phyloP scores from a whole-genome alignment of 1,284 basidiomycete genomes.

The Neolentinus lepideus region DNA sequence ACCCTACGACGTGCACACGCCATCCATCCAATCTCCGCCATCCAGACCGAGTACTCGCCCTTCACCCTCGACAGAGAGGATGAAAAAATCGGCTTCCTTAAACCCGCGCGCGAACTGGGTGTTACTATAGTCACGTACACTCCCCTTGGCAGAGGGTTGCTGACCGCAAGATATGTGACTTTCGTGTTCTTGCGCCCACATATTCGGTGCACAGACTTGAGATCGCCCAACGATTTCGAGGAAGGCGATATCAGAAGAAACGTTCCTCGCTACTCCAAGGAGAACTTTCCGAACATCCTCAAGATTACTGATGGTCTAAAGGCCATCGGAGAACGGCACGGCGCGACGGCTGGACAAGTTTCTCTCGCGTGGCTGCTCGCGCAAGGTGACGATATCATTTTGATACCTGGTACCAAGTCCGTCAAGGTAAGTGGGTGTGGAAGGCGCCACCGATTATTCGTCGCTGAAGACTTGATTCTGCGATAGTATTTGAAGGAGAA shows the following conservation, averaged over 20 bases:
- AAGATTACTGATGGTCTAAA: slow-evolving; percentile 29
- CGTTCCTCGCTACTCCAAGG: slow-evolving; percentile 27
- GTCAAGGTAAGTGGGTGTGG: slow-evolving; percentile 10
- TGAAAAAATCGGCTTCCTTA: slow-evolving; percentile 36
- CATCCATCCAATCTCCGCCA: slow-evolving; percentile 51
- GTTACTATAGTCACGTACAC: slow-evolving; percentile 52
- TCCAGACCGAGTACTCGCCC: slow-evolving; percentile 62
- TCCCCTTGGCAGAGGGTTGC: slow-evolving; percentile 54
- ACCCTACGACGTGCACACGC: slow-evolving; percentile 59
- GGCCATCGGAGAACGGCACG: slow-evolving; percentile 23
- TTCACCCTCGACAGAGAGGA: slow-evolving; percentile 50
- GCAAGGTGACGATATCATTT: slow-evolving; percentile 28
- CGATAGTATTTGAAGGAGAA: slow-evolving; percentile 33
- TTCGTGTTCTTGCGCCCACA: not conserved
- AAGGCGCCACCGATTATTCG: not conserved
- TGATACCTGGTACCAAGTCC: slow-evolving; percentile 29
- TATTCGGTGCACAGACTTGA: not conserved
- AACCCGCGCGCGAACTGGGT: slow-evolving; percentile 45
- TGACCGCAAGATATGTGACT: slow-evolving; percentile 47
- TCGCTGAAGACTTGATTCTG: not conserved
- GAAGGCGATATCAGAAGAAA: slow-evolving; percentile 20
- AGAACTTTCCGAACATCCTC: slow-evolving; percentile 39
- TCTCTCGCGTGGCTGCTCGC: slow-evolving; percentile 37
- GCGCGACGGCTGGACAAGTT: slow-evolving; percentile 32
- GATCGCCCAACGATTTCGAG: slow-evolving; percentile 18